A percentile compares a stretch with the other conserved stretches of the same genome.
phyloP scores from a whole-genome alignment of 805 yeast species.

The Sugiyamaella smithiae region DNA sequence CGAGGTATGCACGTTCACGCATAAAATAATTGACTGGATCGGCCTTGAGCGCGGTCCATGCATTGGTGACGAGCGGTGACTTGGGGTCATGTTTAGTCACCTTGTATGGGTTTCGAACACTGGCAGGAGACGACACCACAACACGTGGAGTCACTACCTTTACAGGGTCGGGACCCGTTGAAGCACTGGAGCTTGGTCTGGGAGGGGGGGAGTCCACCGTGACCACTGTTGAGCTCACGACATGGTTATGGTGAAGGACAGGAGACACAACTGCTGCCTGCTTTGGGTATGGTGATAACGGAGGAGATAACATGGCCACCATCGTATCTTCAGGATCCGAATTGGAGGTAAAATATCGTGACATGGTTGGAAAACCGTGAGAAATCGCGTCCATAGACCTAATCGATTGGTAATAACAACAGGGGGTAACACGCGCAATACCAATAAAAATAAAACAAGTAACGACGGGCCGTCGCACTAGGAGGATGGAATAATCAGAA shows the following conservation, averaged over 20 bases:
- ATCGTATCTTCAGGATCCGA: not conserved
- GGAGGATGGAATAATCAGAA: too few relatives aligned
- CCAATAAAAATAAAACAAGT: too few relatives aligned
- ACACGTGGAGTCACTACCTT: not conserved
- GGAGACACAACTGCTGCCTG: conserved; percentile 14
- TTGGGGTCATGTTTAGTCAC: conserved; percentile 20
- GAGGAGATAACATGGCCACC: conserved; percentile 33
- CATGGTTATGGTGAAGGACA: not conserved
- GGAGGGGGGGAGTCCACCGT: not conserved
- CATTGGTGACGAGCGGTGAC: conserved; percentile 29
- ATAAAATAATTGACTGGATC: conserved; percentile 32
- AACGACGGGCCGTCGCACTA: too few relatives aligned
- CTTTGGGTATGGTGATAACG: conserved; percentile 32
- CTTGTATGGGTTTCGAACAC: conserved; percentile 7
- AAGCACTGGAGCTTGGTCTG: not conserved
- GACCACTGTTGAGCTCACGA: not conserved
- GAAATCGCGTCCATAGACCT: too few relatives aligned
- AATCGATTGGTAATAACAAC: too few relatives aligned
- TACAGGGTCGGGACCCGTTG: not conserved
- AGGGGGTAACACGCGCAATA: too few relatives aligned
- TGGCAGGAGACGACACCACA: not conserved
- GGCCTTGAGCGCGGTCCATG: conserved; percentile 29
- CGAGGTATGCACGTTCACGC: conserved; percentile 31
- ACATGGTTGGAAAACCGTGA: too few relatives aligned
- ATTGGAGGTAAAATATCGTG: not conserved